Evolutionary conservation across 129 eudicot species (phyloP).

Genomic region (Escallonia rubra): DNA sequence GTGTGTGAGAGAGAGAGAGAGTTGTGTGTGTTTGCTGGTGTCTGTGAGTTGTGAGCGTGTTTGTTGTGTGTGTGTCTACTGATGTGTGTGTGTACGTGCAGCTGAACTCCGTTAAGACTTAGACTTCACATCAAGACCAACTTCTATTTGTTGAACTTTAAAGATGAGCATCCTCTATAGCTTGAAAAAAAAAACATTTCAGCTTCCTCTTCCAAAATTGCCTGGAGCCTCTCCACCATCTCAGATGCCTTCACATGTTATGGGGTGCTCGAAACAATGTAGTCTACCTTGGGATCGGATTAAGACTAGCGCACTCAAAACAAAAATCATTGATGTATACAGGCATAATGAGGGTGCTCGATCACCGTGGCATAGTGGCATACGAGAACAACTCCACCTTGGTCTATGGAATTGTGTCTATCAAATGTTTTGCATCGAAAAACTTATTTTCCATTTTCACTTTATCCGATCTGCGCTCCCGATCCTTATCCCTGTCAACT

Average conservation of each 20-base stretch:
- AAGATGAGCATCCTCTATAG: slow-evolving; percentile 99
- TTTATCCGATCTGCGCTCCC: slow-evolving; percentile 39
- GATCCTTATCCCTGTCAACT: slow-evolving; percentile 36
- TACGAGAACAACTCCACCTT: slow-evolving; percentile 88
- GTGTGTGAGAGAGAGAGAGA: too few relatives aligned
- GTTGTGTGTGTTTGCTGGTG: too few relatives aligned
- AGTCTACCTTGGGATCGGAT: too few relatives aligned
- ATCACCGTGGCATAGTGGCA: too few relatives aligned
- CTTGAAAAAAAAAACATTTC: slow-evolving; percentile 90
- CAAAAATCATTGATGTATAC: too few relatives aligned
- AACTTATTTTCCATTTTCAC: slow-evolving; percentile 63
- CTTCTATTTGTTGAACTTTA: slow-evolving; percentile 80
- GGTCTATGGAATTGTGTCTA: slow-evolving; percentile 92
- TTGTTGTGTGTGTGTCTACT: too few relatives aligned
- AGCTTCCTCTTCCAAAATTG: slow-evolving; percentile 84
- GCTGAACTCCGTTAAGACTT: slow-evolving; percentile 23
- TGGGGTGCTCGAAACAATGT: slow-evolving; percentile 80
- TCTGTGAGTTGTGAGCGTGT: too few relatives aligned
- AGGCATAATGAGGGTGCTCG: too few relatives aligned
- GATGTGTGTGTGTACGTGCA: too few relatives aligned
- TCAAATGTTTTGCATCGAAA: slow-evolving; percentile 85
- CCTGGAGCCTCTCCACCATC: slow-evolving; percentile 74
- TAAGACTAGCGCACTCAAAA: too few relatives aligned
- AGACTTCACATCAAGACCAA: slow-evolving; percentile 62
- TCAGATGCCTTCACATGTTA: slow-evolving; percentile 80